Base-by-base conservation (phyloP, 2,329 filamentous ascomycete species). In the Cytospora leucostoma region DNA sequence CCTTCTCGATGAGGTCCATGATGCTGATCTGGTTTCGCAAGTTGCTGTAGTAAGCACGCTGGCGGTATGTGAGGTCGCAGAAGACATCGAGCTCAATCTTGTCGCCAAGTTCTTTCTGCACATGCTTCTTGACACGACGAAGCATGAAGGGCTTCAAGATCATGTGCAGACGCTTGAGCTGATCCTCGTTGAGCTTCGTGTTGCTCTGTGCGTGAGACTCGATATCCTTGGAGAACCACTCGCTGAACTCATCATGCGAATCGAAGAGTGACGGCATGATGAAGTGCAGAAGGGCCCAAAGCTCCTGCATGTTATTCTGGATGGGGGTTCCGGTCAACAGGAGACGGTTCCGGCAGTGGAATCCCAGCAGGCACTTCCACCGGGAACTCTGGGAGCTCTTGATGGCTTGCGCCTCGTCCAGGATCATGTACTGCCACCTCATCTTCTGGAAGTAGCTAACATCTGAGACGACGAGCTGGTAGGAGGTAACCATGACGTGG, bases 241-340 rank as follows among this genome's bases (percentile, higher is more conserved):
- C 92, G 78, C 90, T 94, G 73, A 96, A 96, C 72, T 95, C 92
- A 72, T 96, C 92, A 76, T 95, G 92, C 0, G 90, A 94, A 76
- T 95, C 95, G 77, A 99, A 99, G 58, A 99, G 83, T 51, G 92
- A 97, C n/a, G 95, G 95, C 95, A 99, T 98, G 79, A 98, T 98
- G 80, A 99, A 99, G 83, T 99, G 95, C 21, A 99, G 83, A 68
- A 99, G 79, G 35, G 95, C 95, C 95, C 95, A 99, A 64, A 99
- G 79, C 77, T 99, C 94, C 77, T 98, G 95, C 95, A 99, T 99
- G 82, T 98, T 99, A 80, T 99, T 99, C 77, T 99, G 95, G 68
- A 99, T 98, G 3, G 95, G 95, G 0, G 95, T 99, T 79, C 95
- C 95, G 0, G 95, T 99, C 21, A 99, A 84, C 52, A 99, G 81